phyloP scores from a whole-genome alignment of 495 filamentous ascomycete species.

The Daldinia caldariorum region DNA sequence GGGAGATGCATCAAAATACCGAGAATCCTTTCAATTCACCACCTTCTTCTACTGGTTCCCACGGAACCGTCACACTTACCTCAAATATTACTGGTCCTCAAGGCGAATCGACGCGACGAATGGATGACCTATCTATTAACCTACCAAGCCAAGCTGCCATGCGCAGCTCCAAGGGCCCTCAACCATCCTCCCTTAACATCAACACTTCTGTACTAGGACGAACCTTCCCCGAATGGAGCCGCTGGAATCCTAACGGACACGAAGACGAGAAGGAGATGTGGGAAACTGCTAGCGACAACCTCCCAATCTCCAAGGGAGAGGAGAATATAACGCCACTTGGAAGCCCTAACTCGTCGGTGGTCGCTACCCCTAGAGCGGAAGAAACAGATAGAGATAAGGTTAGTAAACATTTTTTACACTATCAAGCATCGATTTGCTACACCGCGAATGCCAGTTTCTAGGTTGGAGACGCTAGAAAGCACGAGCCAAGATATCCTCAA shows the following conservation, averaged over 20 bases:
- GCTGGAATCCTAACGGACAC: constrained; percentile 40
- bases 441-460: neutral
- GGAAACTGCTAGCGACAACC: constrained; percentile 35
- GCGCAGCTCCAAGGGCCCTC: constrained; percentile 27
- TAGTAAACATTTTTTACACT: constrained; percentile 10
- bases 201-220: constrained; percentile 71
- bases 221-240: constrained; percentile 69
- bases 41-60: constrained; percentile 62
- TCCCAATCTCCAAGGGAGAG: constrained; percentile 42
- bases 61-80: constrained; percentile 62
- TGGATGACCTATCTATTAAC: constrained; percentile 40
- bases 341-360: constrained; percentile 31
- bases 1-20: constrained; percentile 50
- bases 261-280: constrained; percentile 35
- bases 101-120: constrained; percentile 56
- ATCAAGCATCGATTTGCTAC: neutral
- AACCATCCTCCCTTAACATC: constrained; percentile 48
- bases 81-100: constrained; percentile 58
- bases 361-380: constrained; percentile 30
- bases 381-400: constrained; percentile 23
- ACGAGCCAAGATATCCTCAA: neutral
- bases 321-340: constrained; percentile 53
- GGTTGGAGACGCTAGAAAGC: neutral
- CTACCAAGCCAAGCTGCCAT: constrained; percentile 30
- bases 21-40: constrained; percentile 62